A percentile compares a stretch with the other conserved stretches of the same genome.
phyloP scores from a whole-genome alignment of 345 rosid genomes.

The Citrus reticulata region DNA sequence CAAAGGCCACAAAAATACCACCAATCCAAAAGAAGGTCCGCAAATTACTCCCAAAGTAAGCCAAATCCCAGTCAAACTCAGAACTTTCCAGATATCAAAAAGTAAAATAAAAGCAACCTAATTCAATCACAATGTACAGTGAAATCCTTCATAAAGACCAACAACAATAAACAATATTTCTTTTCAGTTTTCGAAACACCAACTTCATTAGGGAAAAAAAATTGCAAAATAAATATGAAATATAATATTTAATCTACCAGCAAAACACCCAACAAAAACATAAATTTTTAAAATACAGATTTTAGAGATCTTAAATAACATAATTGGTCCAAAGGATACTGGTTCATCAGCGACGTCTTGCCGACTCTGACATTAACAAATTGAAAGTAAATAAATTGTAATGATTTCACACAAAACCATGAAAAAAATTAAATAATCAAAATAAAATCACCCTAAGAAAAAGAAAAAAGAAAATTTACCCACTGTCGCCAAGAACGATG shows the following conservation, averaged over 20 bases:
- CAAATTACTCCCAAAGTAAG: not conserved
- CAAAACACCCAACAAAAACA: not conserved
- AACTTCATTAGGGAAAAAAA: not conserved
- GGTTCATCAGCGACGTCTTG: constrained; percentile 98
- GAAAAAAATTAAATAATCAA: not conserved
- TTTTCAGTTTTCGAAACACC: not conserved
- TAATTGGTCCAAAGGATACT: constrained; percentile 60
- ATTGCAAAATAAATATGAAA: not conserved
- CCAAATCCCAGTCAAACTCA: not conserved
- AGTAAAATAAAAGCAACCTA: not conserved
- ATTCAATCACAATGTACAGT: not conserved
- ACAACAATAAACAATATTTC: not conserved
- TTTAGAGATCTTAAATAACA: not conserved
- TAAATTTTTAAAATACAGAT: not conserved
- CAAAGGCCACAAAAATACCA: constrained; percentile 12
- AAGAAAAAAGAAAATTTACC: constrained; percentile 41
- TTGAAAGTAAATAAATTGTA: not conserved
- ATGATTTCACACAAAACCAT: not conserved
- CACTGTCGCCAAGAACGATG: constrained; percentile 99
- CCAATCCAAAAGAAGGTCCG: not conserved
- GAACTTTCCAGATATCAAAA: not conserved
- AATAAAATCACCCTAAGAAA: constrained; percentile 5
- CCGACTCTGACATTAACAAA: constrained; percentile 70
- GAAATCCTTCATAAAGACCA: not conserved
- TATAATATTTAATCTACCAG: not conserved